Base-by-base conservation (phyloP, 1,284 basidiomycete genomes). In the Anthracocystis panici-leucophaei region DNA sequence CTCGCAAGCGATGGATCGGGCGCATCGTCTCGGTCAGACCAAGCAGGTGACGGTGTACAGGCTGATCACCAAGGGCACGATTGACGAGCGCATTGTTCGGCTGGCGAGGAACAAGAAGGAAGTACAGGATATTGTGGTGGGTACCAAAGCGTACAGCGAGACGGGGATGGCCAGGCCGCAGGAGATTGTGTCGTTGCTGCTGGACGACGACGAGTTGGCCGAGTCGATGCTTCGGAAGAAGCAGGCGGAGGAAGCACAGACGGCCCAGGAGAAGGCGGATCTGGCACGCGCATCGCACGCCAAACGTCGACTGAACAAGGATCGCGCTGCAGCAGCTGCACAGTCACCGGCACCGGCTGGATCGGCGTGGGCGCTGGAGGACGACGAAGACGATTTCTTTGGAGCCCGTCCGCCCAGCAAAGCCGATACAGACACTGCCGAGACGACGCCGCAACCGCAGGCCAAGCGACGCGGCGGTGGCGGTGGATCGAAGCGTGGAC, bases 1-100 rank as follows among this genome's bases (percentile, higher is more conserved):
- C 85, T 94, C 95, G 44, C 97, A 99, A 86, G 97, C 97, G 12
- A 99, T 99, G 97, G 97, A 99, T 85, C 93, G 97, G 81, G 97
- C 97, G 20, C 97, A 99, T 88, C 94, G 97, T 83, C 89, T 99
- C 14, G 97, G 97, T 40, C 97, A 99, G 87, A 99, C 95, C 12
- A 93, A 95, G 71, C 97, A 99, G 87, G 97, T 99, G 64, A 99
- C 96, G 0, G 96, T 99, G 6, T 99, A 99, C 86, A 92, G 97
- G 42, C 88, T 99, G 58, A 97, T 99, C 82, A 96, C 94, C 11
- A 93, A 91, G 83, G 95, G 95, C 14, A 99, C 97, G 0, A 98
- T 99, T 83, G 97, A 99, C 85, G 96, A 99, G 86, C 94, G 97
- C 9, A 99, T 99, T 77, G 90, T 99, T 21, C 93, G 89, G 42